Evolutionary conservation across 108 stramenopile species (phyloP), one percentile per base, ranked within the genome.

Genomic region (Aurantiochytrium sp.): DNA sequence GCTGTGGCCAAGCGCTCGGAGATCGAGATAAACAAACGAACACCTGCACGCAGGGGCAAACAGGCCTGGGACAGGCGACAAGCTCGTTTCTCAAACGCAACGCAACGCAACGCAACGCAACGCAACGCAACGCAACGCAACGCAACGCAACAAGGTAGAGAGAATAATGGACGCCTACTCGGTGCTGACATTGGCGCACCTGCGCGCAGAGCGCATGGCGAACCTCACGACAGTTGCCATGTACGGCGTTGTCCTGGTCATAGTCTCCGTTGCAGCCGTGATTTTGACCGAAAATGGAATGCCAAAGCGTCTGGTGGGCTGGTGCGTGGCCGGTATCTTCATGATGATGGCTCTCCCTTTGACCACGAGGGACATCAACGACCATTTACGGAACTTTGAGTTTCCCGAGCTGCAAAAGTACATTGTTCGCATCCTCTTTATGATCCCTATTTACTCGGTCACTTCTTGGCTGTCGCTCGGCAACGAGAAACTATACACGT

Each of bases 381-480:
- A 94, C 29, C 97, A 97, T 88, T 58, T 94, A 60, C 88, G 88
- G 59, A 90, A 94, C 72, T 94, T 92, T 90, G 92, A 93, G 49
- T 89, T 90, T 0, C 94, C 94, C 4, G 93, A 94, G 29, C 92
- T 96, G 1, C 95, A 96, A 89, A 95, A 95, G 91, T 96, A 94
- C 91, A 94, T 95, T 1, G 94, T 96, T 0, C 60, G 96, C 53
- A 96, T 96, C 60, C 89, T 96, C 5, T 96, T 95, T 91, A 96
- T 96, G 96, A 95, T 96, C 0, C 98, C 98, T 10, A 96, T 98
- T 45, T 98, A 97, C 91, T 89, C 95, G 23, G 93, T 98, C 58
- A 96, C 96, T 90, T 94, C 94, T 29, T 98, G 98, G 98, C 92
- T 97, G 5, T 95, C 96, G 18, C 90, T 96, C 60, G 91, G 98